A percentile compares a stretch with the other conserved stretches of the same genome.
These are phyloP conservation scores for Diutina catenulata DNA, from an alignment of 1,139 yeast species.

Conservation along the genomic window DNA sequence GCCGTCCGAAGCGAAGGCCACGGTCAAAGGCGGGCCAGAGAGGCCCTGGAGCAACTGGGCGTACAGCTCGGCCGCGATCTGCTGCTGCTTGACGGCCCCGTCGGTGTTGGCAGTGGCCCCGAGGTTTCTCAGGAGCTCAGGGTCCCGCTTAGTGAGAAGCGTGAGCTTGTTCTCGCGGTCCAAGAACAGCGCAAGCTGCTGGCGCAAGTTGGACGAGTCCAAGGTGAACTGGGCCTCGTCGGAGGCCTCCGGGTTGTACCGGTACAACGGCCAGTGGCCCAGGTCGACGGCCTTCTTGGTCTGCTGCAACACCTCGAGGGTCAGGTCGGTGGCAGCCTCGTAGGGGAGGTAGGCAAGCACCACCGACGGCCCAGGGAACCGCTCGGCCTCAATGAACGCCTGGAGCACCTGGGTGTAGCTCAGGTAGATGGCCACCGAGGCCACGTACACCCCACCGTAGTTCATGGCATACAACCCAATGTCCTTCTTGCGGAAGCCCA, in stretches of 20 bases:
- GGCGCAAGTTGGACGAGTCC: conserved; percentile 74
- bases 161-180: conserved; percentile 86
- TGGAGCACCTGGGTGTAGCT: conserved; percentile 89
- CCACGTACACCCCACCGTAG: conserved; percentile 82
- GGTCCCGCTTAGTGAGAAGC: conserved; percentile 56
- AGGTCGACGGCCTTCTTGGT: conserved; percentile 85
- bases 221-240: conserved; percentile 48
- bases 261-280: conserved; percentile 93
- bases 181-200: conserved; percentile 66
- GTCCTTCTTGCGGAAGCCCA: conserved; percentile 63
- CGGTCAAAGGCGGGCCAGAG: conserved; percentile 85
- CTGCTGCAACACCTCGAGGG: conserved; percentile 68
- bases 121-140: conserved; percentile 69
- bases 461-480: conserved; percentile 94
- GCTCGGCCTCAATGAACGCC: conserved; percentile 80
- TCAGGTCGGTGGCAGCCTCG: conserved; percentile 50
- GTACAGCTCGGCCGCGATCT: conserved; percentile 69
- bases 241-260: conserved; percentile 57
- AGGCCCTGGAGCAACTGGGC: conserved; percentile 70
- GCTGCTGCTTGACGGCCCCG: conserved; percentile 48
- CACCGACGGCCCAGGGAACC: conserved; percentile 81
- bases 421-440: conserved; percentile 88
- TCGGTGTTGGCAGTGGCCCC: conserved; percentile 42
- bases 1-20: conserved; percentile 91
- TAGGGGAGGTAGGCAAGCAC: conserved; percentile 87